Evolutionary conservation across 2,329 filamentous ascomycete species (phyloP), one percentile per base, ranked within the genome.

Genomic region (Gaeumannomyces sp.): DNA sequence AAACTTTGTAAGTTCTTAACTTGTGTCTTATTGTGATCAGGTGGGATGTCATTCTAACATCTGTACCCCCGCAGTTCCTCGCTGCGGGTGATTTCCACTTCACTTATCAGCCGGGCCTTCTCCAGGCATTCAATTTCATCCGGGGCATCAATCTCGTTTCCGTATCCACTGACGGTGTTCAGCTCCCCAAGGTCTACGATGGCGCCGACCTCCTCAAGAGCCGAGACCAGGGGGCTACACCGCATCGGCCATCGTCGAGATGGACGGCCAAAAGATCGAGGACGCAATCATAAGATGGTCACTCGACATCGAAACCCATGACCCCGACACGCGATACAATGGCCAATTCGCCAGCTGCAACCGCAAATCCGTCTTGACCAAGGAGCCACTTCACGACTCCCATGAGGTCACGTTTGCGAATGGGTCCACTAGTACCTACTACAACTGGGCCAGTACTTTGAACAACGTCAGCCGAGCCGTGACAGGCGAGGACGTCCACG

Each of bases 181-280:
- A 68, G 13, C 65, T 73, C 65, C 73, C 75, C 65, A 78, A 81
- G 13, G 78, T 88, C n/a, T 81, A 81, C 64, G 75, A 85, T 3
- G 85, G 86, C 65, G 66, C 63, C 19, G 63, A 69, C 62, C 60
- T 70, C 59, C 27, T 68, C 27, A 50, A 71, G 67, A 64, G 28
- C 14, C 4, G 11, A 35, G 65, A 14, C 33, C 25, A 50, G 25
- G 70, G 66, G 70, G 71, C 29, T 67, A 69, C 1, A 65, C 69
- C 4, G 70, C 71, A 4, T 67, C 68, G 11, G 50, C 61, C 10
- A 69, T 75, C 11, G 68, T 67, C 19, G 66, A 67, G n/a, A 75
- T 75, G 68, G 72, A 74, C 56, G 72, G 72, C 57, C 60, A 68
- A 10, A 70, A 72, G 31, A 71, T 72, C 1, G 70, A 72, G 0